These are phyloP conservation scores for Chrysosporium keratinophilum DNA, from an alignment of 2,329 filamentous ascomycete species.

Conservation along the genomic window DNA sequence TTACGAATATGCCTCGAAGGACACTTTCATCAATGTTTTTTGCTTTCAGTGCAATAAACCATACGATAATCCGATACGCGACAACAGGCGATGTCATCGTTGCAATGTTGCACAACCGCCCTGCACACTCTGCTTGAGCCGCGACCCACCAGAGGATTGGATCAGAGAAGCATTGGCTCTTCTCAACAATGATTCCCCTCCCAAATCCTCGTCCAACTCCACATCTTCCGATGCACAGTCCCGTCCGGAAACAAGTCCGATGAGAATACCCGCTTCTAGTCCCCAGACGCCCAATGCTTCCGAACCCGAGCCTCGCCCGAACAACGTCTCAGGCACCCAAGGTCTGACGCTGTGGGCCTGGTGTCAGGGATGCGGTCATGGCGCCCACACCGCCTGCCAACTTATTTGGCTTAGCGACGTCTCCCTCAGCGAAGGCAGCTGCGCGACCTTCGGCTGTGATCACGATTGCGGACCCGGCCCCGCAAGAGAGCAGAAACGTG, in stretches of 20 bases:
- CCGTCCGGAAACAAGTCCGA: not conserved
- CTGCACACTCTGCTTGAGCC: conserved; percentile 35
- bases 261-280: not conserved
- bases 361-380: conserved; percentile 53
- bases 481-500: conserved; percentile 34
- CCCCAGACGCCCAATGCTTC: not conserved
- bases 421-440: conserved; percentile 43
- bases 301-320: not conserved
- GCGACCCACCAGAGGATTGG: conserved; percentile 35
- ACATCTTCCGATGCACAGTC: not conserved
- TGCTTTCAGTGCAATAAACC: conserved; percentile 49
- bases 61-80: conserved; percentile 41
- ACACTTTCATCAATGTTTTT: conserved; percentile 45
- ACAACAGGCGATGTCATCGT: conserved; percentile 43
- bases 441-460: conserved; percentile 49
- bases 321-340: conserved; percentile 21
- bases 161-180: conserved; percentile 21
- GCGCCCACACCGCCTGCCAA: conserved; percentile 49
- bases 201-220: not conserved
- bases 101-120: conserved; percentile 36
- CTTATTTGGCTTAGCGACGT: conserved; percentile 45
- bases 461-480: conserved; percentile 49
- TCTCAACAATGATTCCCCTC: conserved; percentile 12
- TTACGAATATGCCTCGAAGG: conserved; percentile 47
- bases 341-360: conserved; percentile 42